Percentiles rank a stretch among this genome's conserved stretches.
These are phyloP conservation scores for Diplocarpon rosae DNA, from an alignment of 2,329 filamentous ascomycete species.

Conservation along the genomic window DNA sequence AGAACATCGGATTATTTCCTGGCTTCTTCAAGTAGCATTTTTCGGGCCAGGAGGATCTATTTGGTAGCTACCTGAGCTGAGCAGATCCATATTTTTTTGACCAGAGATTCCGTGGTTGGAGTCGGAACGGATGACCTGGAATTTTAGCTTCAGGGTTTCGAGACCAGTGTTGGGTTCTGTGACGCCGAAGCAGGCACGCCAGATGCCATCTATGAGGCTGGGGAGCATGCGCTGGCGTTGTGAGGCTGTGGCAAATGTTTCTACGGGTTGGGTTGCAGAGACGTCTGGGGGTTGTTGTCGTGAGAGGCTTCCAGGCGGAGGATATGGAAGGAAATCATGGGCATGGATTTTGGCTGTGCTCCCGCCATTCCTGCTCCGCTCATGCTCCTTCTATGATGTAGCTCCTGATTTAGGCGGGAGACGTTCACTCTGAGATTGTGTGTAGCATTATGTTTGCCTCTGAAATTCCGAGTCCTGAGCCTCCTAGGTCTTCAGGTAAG, in stretches of 20 bases:
- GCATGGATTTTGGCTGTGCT: slow-evolving; percentile 50
- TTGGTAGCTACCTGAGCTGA: slow-evolving; percentile 72
- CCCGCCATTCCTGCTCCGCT: slow-evolving; percentile 69
- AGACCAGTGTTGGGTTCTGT: slow-evolving; percentile 77
- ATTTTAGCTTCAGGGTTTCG: slow-evolving; percentile 62
- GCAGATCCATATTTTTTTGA: slow-evolving; percentile 87
- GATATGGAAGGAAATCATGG: slow-evolving; percentile 24
- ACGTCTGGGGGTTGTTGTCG: slow-evolving; percentile 34
- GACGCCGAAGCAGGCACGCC: slow-evolving; percentile 69
- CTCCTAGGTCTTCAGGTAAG: slow-evolving; percentile 62
- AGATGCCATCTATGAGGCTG: slow-evolving; percentile 60
- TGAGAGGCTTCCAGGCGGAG: background rate
- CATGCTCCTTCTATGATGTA: slow-evolving; percentile 49
- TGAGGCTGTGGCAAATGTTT: slow-evolving; percentile 56
- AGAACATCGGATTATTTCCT: slow-evolving; percentile 63
- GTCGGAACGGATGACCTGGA: slow-evolving; percentile 48
- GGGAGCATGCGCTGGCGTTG: slow-evolving; percentile 56
- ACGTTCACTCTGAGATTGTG: slow-evolving; percentile 53
- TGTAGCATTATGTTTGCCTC: slow-evolving; percentile 86
- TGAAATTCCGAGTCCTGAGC: slow-evolving; percentile 64
- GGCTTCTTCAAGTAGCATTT: slow-evolving; percentile 56
- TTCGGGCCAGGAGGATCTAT: slow-evolving; percentile 75
- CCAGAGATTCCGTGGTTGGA: slow-evolving; percentile 57
- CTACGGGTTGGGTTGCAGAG: slow-evolving; percentile 65
- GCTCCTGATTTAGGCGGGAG: too few species aligned